phyloP scores from a whole-genome alignment of 2,329 filamentous ascomycete species.

The Anthostomella pinea region DNA sequence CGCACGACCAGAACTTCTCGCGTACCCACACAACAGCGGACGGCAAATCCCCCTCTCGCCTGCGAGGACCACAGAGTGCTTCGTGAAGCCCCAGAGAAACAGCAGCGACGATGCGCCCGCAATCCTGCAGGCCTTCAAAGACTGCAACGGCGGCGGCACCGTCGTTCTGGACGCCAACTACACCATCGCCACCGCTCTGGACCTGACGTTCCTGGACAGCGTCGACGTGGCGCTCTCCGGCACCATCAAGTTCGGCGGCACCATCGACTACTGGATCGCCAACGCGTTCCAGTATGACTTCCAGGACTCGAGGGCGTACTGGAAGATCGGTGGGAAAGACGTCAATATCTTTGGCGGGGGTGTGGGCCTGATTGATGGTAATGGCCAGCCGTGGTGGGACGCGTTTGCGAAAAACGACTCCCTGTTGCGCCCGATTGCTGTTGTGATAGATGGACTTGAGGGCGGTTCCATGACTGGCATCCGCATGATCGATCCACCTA shows the following conservation, averaged over 20 bases:
- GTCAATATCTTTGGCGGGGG: conserved; percentile 64
- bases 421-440: conserved; percentile 14
- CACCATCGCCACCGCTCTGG: conserved; percentile 60
- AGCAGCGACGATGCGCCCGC: conserved; percentile 28
- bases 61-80: conserved; percentile 10
- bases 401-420: conserved; percentile 45
- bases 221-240: conserved; percentile 59
- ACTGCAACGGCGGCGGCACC: conserved; percentile 62
- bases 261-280: conserved; percentile 67
- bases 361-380: conserved; percentile 50
- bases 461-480: conserved; percentile 17
- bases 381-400: conserved; percentile 64
- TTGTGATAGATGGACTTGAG: conserved; percentile 16
- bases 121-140: conserved; percentile 50
- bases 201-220: conserved; percentile 61
- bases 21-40: conserved; percentile 17
- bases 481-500: conserved; percentile 17
- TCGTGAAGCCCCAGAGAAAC: conserved; percentile 8
- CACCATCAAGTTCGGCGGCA: conserved; percentile 58
- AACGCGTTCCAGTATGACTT: conserved; percentile 62
- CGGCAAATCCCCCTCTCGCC: conserved; percentile 9
- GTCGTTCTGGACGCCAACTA: conserved; percentile 59
- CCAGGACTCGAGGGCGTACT: conserved; percentile 60
- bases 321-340: conserved; percentile 43
- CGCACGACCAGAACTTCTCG: conserved; percentile 14